Evolutionary conservation across 1,284 basidiomycete genomes (phyloP), one percentile per base, ranked within the genome.

Genomic region (Blastosporella zonata): DNA sequence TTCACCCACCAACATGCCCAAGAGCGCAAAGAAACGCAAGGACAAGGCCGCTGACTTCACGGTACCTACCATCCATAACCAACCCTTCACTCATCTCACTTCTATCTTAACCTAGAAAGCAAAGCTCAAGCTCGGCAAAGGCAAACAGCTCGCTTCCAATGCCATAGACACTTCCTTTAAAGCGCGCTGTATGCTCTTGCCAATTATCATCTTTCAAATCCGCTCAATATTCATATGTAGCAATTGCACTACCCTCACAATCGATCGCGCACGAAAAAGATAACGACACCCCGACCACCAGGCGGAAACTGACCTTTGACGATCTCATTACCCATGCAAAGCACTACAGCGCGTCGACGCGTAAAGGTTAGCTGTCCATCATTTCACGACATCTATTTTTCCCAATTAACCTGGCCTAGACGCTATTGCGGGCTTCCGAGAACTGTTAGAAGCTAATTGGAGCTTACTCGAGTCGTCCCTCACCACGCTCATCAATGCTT

Each of bases 121-220:
- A 20, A 97, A 92, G 67, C 78, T 96, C 39, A 98, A 97, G 69
- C 87, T 99, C 43, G 96, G 96, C 28, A 98, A 96, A 67, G 93
- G 91, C 41, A 98, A 96, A 67, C 83, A 90, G 62, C 63, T 73
- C 6, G 77, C 93, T 7, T 80, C 72, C 45, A 98, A 97, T 78
- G 90, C 84, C 7, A 84, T 97, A 55, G 92, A 98, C 67, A 97
- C 95, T 1, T 94, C 93, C 0, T 97, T 96, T 81, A 97, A 94
- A 67, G 85, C 93, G 36, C 80, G 90, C 56, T 93, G 93, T 94
- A 59, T 55, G 76, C 62, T 41, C 39, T 46, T 27, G 3, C 43
- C 12, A 44, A 47, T n/a, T 29, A 9, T 8, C 5, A 21, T 23
- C 23, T 13, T 46, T 25, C 28, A 17, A 15, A 29, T 39, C 13